Evolutionary conservation across 495 filamentous ascomycete genomes (phyloP).

Genomic region (Darksidea phi): DNA sequence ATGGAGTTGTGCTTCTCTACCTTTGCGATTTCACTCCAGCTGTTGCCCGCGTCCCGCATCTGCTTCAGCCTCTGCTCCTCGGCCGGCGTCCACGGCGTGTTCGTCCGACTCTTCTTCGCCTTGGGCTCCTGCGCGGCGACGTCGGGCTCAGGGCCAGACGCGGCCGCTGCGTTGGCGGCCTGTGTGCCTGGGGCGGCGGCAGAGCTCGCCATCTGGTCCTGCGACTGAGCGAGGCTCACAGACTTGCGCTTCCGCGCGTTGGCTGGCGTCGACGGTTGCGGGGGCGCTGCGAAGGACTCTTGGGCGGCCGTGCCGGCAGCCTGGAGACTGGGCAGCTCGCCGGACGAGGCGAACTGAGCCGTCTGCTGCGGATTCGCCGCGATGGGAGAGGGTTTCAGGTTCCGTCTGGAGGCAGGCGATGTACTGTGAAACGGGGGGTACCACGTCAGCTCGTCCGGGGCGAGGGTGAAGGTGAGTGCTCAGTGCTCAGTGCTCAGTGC

Average conservation of each 20-base stretch:
- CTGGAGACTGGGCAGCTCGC: constrained; percentile 28
- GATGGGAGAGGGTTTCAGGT: constrained; percentile 36
- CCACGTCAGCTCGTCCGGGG: constrained; percentile 32
- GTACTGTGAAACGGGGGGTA: constrained; percentile 34
- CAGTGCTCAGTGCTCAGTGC: constrained; percentile 4
- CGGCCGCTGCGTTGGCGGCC: constrained; percentile 30
- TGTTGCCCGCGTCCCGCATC: constrained; percentile 89
- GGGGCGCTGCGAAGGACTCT: constrained; percentile 16
- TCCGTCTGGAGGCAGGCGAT: constrained; percentile 35
- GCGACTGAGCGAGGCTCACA: constrained; percentile 16
- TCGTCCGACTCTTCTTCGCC: constrained; percentile 89
- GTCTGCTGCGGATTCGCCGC: constrained; percentile 25
- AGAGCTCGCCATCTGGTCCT: constrained; percentile 24
- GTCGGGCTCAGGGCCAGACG: constrained; percentile 40
- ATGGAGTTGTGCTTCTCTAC: constrained; percentile 47
- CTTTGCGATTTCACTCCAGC: constrained; percentile 98
- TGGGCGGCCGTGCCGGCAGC: constrained; percentile 8
- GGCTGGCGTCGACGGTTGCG: constrained; percentile 21
- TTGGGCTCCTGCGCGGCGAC: constrained; percentile 54
- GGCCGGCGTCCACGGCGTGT: constrained; percentile 94
- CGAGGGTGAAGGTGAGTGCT: constrained; percentile 1
- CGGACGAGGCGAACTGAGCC: constrained; percentile 18
- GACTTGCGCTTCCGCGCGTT: constrained; percentile 36
- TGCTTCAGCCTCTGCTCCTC: constrained; percentile 90
- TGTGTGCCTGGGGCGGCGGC: constrained; percentile 9